A percentile compares a stretch with the other conserved stretches of the same genome.
Conservation (phyloP, 768 basidiomycete genomes). For the Pisolithus tinctorius region DNA sequence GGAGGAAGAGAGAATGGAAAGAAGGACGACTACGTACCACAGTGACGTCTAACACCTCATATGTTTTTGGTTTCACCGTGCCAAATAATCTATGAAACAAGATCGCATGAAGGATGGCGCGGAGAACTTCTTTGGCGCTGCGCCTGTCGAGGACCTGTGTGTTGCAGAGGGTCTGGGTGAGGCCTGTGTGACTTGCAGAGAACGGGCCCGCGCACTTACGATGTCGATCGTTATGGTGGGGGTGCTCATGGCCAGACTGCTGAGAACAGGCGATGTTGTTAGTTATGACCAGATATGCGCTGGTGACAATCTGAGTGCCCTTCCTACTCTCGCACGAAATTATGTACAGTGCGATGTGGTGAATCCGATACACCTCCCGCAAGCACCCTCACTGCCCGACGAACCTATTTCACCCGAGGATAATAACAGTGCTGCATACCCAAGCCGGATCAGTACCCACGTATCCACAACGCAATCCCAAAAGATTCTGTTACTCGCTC, state of each 20-base stretch:
- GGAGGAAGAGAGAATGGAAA: not conserved
- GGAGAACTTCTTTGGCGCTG: slow-evolving; percentile 66
- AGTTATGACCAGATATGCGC: too few relatives aligned
- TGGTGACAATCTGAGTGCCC: too few relatives aligned
- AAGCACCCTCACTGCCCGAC: too few relatives aligned
- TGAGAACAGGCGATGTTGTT: too few relatives aligned
- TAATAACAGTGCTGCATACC: too few relatives aligned
- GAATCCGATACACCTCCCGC: too few relatives aligned
- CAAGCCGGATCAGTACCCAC: too few relatives aligned
- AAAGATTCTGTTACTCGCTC: too few relatives aligned
- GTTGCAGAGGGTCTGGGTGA: not conserved
- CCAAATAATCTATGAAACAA: slow-evolving; percentile 82
- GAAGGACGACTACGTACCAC: slow-evolving; percentile 48
- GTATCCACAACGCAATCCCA: too few relatives aligned
- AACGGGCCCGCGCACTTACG: not conserved
- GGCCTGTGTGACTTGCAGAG: not conserved
- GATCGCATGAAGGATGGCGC: slow-evolving; percentile 72
- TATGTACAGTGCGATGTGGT: too few relatives aligned
- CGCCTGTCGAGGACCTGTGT: slow-evolving; percentile 63
- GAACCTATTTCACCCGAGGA: too few relatives aligned
- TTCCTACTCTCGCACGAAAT: too few relatives aligned
- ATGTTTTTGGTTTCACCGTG: slow-evolving; percentile 65
- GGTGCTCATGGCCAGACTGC: not conserved
- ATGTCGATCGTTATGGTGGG: not conserved
- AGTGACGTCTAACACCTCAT: slow-evolving; percentile 79